Conservation (phyloP, 2,329 filamentous ascomycete genomes). For the Coleophoma crateriformis region DNA sequence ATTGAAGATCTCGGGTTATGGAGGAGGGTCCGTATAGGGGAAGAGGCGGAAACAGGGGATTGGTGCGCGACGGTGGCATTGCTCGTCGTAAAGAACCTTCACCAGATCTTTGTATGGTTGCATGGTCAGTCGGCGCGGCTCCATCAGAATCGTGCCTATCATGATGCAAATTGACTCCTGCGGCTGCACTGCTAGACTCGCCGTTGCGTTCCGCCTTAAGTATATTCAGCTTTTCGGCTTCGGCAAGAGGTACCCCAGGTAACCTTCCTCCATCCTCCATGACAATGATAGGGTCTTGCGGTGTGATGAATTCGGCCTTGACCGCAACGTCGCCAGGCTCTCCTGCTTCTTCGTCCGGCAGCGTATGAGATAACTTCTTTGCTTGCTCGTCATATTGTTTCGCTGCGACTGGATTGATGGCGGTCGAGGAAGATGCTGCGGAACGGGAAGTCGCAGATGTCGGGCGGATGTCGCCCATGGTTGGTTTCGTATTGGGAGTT, state of each 20-base stretch:
- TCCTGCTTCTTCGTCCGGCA: conserved; percentile 19
- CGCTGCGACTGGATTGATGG: conserved; percentile 23
- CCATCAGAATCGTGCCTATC: conserved; percentile 25
- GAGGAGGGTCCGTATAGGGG: conserved; percentile 77
- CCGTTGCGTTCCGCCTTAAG: conserved; percentile 44
- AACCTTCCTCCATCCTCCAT: conserved; percentile 62
- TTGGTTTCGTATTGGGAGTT: no score
- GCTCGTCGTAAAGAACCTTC: conserved; percentile 39
- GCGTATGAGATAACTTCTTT: conserved; percentile 43
- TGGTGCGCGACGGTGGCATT: conserved; percentile 63
- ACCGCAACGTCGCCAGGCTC: conserved; percentile 40
- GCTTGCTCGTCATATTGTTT: conserved; percentile 58
- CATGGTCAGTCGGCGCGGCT: conserved; percentile 17
- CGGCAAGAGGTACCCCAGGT: conserved; percentile 62
- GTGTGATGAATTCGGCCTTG: conserved; percentile 60
- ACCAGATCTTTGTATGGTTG: conserved; percentile 35
- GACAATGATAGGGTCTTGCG: conserved; percentile 65
- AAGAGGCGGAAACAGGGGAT: conserved; percentile 78
- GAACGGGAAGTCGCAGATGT: no score
- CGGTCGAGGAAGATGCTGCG: background rate
- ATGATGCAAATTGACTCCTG: conserved; percentile 23
- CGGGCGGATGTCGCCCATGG: no score
- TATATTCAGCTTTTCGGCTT: conserved; percentile 65
- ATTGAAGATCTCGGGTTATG: conserved; percentile 58
- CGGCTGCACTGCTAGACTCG: conserved; percentile 28